Conservation (phyloP, 176 grass and related monocot species). For the Musa itinerans region DNA sequence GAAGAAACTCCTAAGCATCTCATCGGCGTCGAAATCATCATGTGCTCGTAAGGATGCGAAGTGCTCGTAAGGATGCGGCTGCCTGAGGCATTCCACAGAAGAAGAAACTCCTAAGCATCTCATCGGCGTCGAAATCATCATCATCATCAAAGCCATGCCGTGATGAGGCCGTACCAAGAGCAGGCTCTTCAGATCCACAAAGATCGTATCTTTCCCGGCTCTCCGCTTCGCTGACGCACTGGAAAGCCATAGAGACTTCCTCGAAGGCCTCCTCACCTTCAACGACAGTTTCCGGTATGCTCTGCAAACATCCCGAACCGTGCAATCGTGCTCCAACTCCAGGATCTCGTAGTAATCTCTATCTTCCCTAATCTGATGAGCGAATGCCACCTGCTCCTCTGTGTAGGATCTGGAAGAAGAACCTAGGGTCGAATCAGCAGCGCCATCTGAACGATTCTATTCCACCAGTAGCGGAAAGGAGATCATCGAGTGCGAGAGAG, state of each 20-base stretch:
- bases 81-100: slow-evolving; percentile 64
- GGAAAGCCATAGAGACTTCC: slow-evolving; percentile 81
- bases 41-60: too few species aligned
- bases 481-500: slow-evolving; percentile 56
- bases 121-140: slow-evolving; percentile 69
- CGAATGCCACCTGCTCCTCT: slow-evolving; percentile 59
- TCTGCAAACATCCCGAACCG: slow-evolving; percentile 68
- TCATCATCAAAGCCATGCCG: slow-evolving; percentile 46
- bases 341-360: slow-evolving; percentile 85
- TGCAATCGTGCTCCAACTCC: slow-evolving; percentile 54
- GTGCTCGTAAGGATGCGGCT: too few species aligned
- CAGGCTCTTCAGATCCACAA: slow-evolving; percentile 53
- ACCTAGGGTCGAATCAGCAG: slow-evolving; percentile 14
- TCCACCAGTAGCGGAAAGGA: slow-evolving; percentile 24
- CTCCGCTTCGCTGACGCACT: slow-evolving; percentile 68
- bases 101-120: slow-evolving; percentile 92
- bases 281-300: slow-evolving; percentile 86
- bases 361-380: slow-evolving; percentile 56
- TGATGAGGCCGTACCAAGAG: slow-evolving; percentile 28
- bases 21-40: background rate
- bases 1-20: slow-evolving; percentile 37
- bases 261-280: slow-evolving; percentile 98
- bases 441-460: slow-evolving; percentile 15
- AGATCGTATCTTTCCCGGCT: slow-evolving; percentile 71
- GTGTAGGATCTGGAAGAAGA: slow-evolving; percentile 34